Conservation (phyloP, 352 stramenopile species). For the Paralagenidium karlingii region DNA sequence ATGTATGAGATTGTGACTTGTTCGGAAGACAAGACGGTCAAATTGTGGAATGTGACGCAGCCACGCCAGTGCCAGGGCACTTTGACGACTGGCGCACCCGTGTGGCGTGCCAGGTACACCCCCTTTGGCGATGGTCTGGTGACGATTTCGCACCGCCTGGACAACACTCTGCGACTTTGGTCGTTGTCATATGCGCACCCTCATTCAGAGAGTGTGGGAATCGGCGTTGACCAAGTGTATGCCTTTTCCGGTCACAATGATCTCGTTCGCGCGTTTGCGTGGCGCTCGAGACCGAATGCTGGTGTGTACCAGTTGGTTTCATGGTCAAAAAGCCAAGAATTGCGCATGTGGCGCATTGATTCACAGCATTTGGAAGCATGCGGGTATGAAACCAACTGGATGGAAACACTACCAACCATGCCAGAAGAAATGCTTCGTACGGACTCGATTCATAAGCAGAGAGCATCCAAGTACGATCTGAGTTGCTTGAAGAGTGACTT, state of each 20-base stretch:
- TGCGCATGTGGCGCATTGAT: constrained; percentile 63
- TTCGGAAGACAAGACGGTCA: constrained; percentile 76
- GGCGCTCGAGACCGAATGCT: constrained; percentile 25
- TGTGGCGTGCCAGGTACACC: constrained; percentile 62
- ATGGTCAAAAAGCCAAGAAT: constrained; percentile 70
- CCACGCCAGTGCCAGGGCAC: constrained; percentile 45
- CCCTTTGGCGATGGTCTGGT: constrained; percentile 74
- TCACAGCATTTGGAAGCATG: constrained; percentile 43
- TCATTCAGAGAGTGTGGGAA: background rate
- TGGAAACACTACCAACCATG: constrained; percentile 14
- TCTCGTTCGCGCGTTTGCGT: constrained; percentile 50
- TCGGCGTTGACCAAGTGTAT: constrained; percentile 31
- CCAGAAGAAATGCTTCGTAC: constrained; percentile 8
- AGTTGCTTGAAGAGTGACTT: constrained; percentile 60
- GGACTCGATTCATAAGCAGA: constrained; percentile 8
- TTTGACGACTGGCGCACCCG: constrained; percentile 41
- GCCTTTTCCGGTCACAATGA: constrained; percentile 50
- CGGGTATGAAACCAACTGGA: constrained; percentile 28
- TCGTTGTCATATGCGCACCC: constrained; percentile 19
- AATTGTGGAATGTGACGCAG: constrained; percentile 67
- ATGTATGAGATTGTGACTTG: constrained; percentile 76
- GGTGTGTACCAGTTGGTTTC: constrained; percentile 57
- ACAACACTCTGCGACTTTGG: constrained; percentile 55
- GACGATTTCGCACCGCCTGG: constrained; percentile 53
- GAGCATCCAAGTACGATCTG: constrained; percentile 52